Evolutionary conservation across 2,329 filamentous ascomycete genomes (phyloP).

Genomic region (Aureobasidium sp.): DNA sequence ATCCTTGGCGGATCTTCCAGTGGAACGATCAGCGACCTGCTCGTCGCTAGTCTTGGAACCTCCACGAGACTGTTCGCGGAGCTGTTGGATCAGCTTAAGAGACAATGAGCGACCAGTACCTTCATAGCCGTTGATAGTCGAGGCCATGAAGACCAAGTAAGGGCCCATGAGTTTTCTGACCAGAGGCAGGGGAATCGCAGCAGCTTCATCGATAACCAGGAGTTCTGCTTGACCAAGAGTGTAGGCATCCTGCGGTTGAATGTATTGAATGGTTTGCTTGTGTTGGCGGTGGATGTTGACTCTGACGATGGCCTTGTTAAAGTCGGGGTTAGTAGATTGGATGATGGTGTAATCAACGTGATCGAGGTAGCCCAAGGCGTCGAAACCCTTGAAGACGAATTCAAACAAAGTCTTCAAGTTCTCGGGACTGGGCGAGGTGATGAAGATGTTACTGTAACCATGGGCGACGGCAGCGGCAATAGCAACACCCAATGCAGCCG

Average conservation of each 20-base stretch:
- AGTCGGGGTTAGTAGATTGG: slow-evolving; percentile 95
- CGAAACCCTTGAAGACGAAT: slow-evolving; percentile 97
- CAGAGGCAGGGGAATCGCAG: slow-evolving; percentile 86
- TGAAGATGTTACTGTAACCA: slow-evolving; percentile 98
- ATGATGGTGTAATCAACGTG: slow-evolving; percentile 97
- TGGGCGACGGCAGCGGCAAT: slow-evolving; percentile 91
- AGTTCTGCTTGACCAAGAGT: slow-evolving; percentile 92
- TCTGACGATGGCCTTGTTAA: slow-evolving; percentile 96
- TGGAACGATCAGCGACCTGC: slow-evolving; percentile 69
- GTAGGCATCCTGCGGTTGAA: slow-evolving; percentile 91
- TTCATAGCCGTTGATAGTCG: slow-evolving; percentile 98
- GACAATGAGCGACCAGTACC: slow-evolving; percentile 92
- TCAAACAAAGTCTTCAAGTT: slow-evolving; percentile 98
- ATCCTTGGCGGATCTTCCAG: slow-evolving; percentile 63
- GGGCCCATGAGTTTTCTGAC: slow-evolving; percentile 93
- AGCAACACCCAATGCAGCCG: slow-evolving; percentile 87
- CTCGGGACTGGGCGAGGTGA: slow-evolving; percentile 94
- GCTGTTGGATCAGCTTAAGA: slow-evolving; percentile 92
- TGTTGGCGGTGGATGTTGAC: slow-evolving; percentile 95
- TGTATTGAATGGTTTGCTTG: slow-evolving; percentile 97
- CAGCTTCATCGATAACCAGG: slow-evolving; percentile 93
- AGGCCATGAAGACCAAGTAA: slow-evolving; percentile 98
- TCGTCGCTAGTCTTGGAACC: slow-evolving; percentile 50
- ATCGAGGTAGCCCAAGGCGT: slow-evolving; percentile 86
- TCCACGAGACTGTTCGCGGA: slow-evolving; percentile 82